phyloP scores from a whole-genome alignment of 2,329 filamentous ascomycete genomes.

The Thelonectria rubi region DNA sequence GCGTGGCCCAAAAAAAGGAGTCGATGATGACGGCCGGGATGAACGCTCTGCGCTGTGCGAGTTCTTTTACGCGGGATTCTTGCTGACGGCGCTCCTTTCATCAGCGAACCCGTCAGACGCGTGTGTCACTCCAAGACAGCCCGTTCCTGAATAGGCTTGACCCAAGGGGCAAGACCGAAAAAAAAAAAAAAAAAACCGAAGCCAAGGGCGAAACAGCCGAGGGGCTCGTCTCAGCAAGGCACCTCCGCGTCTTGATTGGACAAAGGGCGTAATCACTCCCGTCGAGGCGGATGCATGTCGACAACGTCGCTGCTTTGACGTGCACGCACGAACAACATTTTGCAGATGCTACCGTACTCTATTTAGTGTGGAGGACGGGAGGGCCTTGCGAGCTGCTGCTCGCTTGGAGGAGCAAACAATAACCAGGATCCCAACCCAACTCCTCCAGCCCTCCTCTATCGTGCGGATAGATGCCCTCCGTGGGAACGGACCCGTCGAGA shows the following conservation, averaged over 20 bases:
- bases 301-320: background rate
- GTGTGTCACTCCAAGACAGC: background rate
- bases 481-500: conserved; percentile 27
- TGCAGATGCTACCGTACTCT: background rate
- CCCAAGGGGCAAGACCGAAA: conserved; percentile 1
- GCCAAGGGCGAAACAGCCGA: conserved; percentile 21
- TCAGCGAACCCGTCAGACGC: too few species aligned
- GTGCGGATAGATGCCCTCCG: conserved; percentile 19
- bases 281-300: too few species aligned
- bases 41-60: background rate
- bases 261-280: too few species aligned
- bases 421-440: conserved; percentile 2
- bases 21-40: background rate
- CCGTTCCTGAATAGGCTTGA: background rate
- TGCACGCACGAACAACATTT: too few species aligned
- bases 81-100: too few species aligned
- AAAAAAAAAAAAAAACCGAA: background rate
- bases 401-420: background rate
- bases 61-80: background rate
- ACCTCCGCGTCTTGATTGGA: background rate
- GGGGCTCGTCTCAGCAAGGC: background rate
- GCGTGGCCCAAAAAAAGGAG: background rate
- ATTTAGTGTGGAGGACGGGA: background rate
- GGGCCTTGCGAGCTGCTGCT: background rate
- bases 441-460: background rate